Conservation (phyloP, 2,329 filamentous ascomycete genomes). For the Xylaria sp. region DNA sequence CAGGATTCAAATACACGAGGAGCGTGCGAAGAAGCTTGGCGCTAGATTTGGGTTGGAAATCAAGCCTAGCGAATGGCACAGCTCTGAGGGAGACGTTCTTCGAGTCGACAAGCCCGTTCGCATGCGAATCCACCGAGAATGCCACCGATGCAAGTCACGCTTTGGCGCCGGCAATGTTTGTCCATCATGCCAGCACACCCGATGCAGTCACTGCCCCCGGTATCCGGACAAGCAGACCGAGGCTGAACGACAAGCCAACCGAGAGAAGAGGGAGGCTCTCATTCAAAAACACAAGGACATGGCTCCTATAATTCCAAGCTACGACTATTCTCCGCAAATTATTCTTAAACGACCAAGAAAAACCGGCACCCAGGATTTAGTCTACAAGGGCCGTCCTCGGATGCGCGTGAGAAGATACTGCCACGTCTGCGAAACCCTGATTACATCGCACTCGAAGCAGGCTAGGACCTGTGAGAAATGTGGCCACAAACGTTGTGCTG, state of each 20-base stretch:
- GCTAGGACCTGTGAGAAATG: constrained; percentile 71
- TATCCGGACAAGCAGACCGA: constrained; percentile 75
- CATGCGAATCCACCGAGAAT: constrained; percentile 81
- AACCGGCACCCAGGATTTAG: constrained; percentile 74
- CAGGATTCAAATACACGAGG: constrained; percentile 64
- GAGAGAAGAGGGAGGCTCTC: constrained; percentile 61
- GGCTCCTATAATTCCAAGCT: constrained; percentile 63
- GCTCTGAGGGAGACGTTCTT: constrained; percentile 64
- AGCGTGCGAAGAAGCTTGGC: constrained; percentile 66
- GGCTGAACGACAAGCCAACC: constrained; percentile 63
- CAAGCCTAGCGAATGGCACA: constrained; percentile 64
- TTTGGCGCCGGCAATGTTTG: constrained; percentile 82
- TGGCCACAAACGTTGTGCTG: constrained; percentile 78
- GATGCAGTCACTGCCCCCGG: constrained; percentile 83
- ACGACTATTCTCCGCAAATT: constrained; percentile 61
- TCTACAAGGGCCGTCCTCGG: constrained; percentile 73
- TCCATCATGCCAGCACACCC: constrained; percentile 78
- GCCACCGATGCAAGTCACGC: constrained; percentile 81
- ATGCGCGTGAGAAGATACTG: constrained; percentile 81
- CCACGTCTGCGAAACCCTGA: constrained; percentile 76
- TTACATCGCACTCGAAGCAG: constrained; percentile 65
- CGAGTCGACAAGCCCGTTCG: constrained; percentile 81
- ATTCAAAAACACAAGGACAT: constrained; percentile 68
- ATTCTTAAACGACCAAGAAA: constrained; percentile 72
- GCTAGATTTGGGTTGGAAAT: constrained; percentile 67